A percentile compares a stretch with the other conserved stretches of the same genome.
phyloP scores from a whole-genome alignment of 345 rosid genomes.

The Brassica cretica region DNA sequence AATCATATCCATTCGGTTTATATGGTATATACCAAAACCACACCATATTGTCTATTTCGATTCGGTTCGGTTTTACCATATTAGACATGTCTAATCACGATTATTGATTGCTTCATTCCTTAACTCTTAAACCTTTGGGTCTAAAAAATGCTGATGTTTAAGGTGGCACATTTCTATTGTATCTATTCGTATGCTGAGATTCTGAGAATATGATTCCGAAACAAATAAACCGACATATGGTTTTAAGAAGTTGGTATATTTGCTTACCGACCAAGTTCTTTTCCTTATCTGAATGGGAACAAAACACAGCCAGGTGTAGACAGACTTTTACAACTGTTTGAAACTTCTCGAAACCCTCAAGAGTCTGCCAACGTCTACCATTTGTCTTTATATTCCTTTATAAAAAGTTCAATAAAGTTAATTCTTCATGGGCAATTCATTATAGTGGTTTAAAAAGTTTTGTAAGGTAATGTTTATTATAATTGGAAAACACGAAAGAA shows the following conservation, averaged over 20 bases:
- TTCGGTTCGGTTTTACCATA: no score
- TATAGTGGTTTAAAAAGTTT: constrained; percentile 1
- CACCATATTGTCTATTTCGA: no score
- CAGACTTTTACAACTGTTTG: not conserved
- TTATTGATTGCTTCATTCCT: not conserved
- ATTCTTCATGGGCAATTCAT: constrained; percentile 19
- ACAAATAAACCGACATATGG: not conserved
- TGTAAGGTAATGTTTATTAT: not conserved
- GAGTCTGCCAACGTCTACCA: not conserved
- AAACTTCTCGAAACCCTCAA: not conserved
- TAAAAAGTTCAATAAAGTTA: not conserved
- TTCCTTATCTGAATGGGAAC: not conserved
- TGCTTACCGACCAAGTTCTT: not conserved
- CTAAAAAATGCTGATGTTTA: not conserved
- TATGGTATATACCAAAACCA: no score
- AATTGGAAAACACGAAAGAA: not conserved
- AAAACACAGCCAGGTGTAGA: not conserved
- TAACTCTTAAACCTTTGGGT: not conserved
- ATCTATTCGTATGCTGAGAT: not conserved
- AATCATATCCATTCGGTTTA: no score
- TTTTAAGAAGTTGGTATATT: not conserved
- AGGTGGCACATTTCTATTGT: not conserved
- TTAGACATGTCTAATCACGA: no score
- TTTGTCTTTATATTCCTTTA: not conserved
- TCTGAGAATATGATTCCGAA: not conserved